Conservation (phyloP, 805 yeast species). For the Metschnikowia similis region DNA sequence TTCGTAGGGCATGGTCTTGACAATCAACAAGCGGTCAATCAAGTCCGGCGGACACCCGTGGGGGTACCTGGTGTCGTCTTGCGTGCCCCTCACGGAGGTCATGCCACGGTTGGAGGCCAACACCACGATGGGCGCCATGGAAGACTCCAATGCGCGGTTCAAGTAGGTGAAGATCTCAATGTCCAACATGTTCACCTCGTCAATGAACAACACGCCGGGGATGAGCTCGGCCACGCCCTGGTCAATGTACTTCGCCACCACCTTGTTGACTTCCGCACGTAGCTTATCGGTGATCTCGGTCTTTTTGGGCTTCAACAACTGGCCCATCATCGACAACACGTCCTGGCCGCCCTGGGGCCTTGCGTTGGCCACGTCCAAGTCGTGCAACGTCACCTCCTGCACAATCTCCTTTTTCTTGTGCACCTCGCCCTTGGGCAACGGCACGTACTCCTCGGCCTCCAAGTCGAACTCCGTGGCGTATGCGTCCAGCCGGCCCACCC, state of each 20-base stretch:
- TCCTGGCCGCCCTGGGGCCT: slow-evolving; percentile 97
- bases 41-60: slow-evolving; percentile 97
- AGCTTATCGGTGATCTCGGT: slow-evolving; percentile 96
- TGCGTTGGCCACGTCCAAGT: slow-evolving; percentile 93
- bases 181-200: slow-evolving; percentile 97
- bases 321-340: slow-evolving; percentile 94
- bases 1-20: slow-evolving; percentile 85
- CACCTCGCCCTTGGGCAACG: slow-evolving; percentile 97
- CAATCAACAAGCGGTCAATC: slow-evolving; percentile 84
- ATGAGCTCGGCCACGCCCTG: slow-evolving; percentile 97
- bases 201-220: slow-evolving; percentile 97
- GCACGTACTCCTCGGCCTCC: slow-evolving; percentile 98
- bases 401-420: slow-evolving; percentile 97
- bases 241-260: slow-evolving; percentile 91
- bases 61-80: slow-evolving; percentile 75
- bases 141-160: slow-evolving; percentile 87
- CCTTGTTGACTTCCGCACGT: slow-evolving; percentile 90
- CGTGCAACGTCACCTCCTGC: slow-evolving; percentile 95
- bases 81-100: slow-evolving; percentile 87
- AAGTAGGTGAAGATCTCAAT: slow-evolving; percentile 94
- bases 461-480: slow-evolving; percentile 97
- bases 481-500: slow-evolving; percentile 98
- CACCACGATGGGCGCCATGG: slow-evolving; percentile 91
- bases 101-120: slow-evolving; percentile 95
- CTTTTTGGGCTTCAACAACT: slow-evolving; percentile 89